These are phyloP conservation scores for Lophiotrema nucula DNA, from an alignment of 495 filamentous ascomycete species.

Conservation along the genomic window DNA sequence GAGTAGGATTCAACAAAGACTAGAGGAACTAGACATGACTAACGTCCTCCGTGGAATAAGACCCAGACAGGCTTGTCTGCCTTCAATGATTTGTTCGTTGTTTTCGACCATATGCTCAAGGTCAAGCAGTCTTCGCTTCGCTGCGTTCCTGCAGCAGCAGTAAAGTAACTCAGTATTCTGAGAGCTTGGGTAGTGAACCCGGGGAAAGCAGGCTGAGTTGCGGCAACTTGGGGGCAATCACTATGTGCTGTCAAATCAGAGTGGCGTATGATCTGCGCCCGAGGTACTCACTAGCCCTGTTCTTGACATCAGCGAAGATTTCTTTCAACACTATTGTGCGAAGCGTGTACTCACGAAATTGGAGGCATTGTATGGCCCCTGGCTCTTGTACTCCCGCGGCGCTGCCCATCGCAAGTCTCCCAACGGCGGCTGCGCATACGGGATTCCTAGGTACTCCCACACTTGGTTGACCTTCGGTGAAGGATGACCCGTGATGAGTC, in stretches of 20 bases:
- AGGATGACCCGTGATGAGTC: not conserved
- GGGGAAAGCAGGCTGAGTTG: not conserved
- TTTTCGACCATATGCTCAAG: constrained; percentile 14
- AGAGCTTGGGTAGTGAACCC: not conserved
- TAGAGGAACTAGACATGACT: not conserved
- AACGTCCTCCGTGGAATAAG: constrained; percentile 4
- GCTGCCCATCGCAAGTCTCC: not conserved
- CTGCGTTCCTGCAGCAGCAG: not conserved
- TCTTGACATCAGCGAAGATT: not conserved
- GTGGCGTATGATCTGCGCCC: not conserved
- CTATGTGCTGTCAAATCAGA: not conserved
- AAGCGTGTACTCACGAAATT: not conserved
- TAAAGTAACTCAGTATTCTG: not conserved
- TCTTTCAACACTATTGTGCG: not conserved
- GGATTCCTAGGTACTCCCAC: constrained; percentile 1
- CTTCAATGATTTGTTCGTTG: not conserved
- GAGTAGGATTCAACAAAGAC: not conserved
- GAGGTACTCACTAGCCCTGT: not conserved
- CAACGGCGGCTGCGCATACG: not conserved
- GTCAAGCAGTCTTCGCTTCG: constrained; percentile 6
- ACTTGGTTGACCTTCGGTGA: not conserved
- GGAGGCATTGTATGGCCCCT: not conserved
- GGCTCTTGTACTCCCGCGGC: not conserved
- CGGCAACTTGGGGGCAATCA: not conserved
- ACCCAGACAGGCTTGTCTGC: constrained; percentile 8